A percentile compares a stretch with the other conserved stretches of the same genome.
Evolutionary conservation across 1,139 yeast species (phyloP).

Genomic region (Kodamaea derodonti): DNA sequence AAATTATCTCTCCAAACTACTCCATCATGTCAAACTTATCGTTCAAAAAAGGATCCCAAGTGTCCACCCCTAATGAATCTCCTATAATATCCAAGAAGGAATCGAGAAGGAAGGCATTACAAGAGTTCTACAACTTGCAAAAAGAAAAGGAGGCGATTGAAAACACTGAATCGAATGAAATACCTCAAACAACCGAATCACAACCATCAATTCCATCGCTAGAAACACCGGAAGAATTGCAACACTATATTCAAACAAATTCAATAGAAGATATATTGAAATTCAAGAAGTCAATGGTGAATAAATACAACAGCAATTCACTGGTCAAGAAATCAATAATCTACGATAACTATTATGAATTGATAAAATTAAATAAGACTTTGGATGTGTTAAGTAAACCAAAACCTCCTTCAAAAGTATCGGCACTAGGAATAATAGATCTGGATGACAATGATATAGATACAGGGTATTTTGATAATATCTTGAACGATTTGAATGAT

Average conservation of each 20-base stretch:
- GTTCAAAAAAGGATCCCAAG: constrained; percentile 9
- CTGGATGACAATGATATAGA: constrained; percentile 3
- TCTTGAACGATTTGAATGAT: constrained; percentile 23
- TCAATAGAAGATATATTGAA: constrained; percentile 32
- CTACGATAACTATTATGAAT: constrained; percentile 44
- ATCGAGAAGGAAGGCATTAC: constrained; percentile 42
- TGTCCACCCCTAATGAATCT: constrained; percentile 5
- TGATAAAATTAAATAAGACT: constrained; percentile 40
- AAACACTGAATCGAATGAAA: constrained; percentile 3
- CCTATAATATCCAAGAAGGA: constrained; percentile 23
- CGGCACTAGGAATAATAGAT: constrained; percentile 11
- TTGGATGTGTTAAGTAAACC: constrained; percentile 28
- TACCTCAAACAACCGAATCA: neutral
- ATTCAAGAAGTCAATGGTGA: constrained; percentile 31
- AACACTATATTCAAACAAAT: constrained; percentile 13
- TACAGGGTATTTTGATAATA: constrained; percentile 16
- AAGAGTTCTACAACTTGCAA: constrained; percentile 39
- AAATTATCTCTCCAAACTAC: too few species aligned
- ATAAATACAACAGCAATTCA: constrained; percentile 34
- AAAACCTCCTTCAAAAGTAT: constrained; percentile 6
- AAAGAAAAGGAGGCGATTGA: constrained; percentile 10
- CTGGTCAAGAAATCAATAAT: constrained; percentile 45
- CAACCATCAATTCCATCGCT: constrained; percentile 5
- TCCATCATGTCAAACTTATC: constrained; percentile 15
- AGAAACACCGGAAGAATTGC: constrained; percentile 21